Evolutionary conservation across 2,329 filamentous ascomycete species (phyloP), one percentile per base, ranked within the genome.

Genomic region (Aspergillus hortae): DNA sequence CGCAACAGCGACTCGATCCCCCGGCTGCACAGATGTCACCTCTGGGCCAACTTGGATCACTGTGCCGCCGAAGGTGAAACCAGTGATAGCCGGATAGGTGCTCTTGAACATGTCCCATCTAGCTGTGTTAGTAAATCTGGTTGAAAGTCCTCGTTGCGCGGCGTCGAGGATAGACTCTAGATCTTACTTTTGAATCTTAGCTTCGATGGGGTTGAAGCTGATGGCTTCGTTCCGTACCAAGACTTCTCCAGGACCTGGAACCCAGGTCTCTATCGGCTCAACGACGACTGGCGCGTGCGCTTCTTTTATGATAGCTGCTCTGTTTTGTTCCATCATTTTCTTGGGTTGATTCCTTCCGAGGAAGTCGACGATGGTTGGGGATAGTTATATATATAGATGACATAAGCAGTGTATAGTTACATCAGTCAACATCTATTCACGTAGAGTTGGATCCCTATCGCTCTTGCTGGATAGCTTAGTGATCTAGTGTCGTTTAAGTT

Each of bases 121-220:
- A 25, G 4, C 1, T 38, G 35, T 2, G 35, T 38, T 1, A 38
- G 35, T 11, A 15, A 7, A 9, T 10, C 27, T 10, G 27, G 4
- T 11, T 11, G 27, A 11, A 30, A 11, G 27, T 11, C 11, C 27
- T 30, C 7, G 7, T 30, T 10, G 1, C 11, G 5, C 23, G 27
- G 10, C 11, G 4, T 27, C 25, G 6, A 27, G 25, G 7, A 25
- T 4, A 25, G 23, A 15, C 9, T 5, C 2, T 5, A 6, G 33
- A 11, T 15, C 51, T 44, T 46, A 59, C 57, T 46, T 56, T 43
- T 61, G 58, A 11, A 56, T 54, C 33, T 61, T 61, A 2, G 53
- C 36, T 7, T 61, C 57, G 43, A 61, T 53, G 1, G 59, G 55
- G 32, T 51, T 56, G 49, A 61, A 60, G 3, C 35, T 45, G 23